Conservation (phyloP, 2,329 filamentous ascomycete species). For the Mariannaea sp. region DNA sequence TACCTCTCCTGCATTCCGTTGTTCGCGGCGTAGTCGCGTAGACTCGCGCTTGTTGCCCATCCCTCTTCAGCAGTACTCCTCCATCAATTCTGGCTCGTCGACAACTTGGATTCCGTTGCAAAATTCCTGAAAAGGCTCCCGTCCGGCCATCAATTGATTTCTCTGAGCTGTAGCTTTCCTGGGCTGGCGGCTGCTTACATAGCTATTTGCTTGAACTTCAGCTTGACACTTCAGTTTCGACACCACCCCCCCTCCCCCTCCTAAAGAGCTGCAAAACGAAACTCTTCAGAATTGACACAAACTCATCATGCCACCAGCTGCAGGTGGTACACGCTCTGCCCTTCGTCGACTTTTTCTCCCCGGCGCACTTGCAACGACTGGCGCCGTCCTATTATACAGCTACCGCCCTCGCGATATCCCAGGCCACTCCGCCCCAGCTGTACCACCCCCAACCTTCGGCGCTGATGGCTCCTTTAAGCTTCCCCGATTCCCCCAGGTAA, state of each 20-base stretch:
- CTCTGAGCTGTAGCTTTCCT: neutral
- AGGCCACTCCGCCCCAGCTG: conserved; percentile 68
- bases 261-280: too few species aligned
- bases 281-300: neutral
- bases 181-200: too few species aligned
- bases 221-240: too few species aligned
- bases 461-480: conserved; percentile 70
- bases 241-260: neutral
- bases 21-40: neutral
- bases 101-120: neutral
- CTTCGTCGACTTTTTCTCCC: conserved; percentile 52
- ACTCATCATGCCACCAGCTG: conserved; percentile 25
- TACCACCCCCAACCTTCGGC: conserved; percentile 72
- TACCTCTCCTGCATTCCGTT: neutral
- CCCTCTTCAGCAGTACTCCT: neutral
- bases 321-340: conserved; percentile 19
- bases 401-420: conserved; percentile 76
- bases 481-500: conserved; percentile 67
- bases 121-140: neutral
- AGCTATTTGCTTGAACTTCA: too few species aligned
- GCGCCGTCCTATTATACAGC: conserved; percentile 53
- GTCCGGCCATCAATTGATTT: neutral
- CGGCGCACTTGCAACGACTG: conserved; percentile 48
- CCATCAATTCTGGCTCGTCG: neutral
- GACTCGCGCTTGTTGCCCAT: neutral